A percentile compares a stretch with the other conserved stretches of the same genome.
phyloP scores from a whole-genome alignment of 164 flowering plant species.

The Warburgia ugandensis region DNA sequence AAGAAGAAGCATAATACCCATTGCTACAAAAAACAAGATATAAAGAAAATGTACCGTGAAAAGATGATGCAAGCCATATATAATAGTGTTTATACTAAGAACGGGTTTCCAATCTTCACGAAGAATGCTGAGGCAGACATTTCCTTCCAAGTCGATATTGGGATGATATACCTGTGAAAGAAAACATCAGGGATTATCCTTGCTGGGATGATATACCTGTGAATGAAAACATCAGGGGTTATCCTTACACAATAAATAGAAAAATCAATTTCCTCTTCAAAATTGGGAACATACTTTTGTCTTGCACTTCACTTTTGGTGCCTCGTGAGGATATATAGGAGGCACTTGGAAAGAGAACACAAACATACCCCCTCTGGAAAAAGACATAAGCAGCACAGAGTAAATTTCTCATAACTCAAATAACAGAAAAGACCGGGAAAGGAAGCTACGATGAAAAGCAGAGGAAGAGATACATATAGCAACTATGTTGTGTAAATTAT shows the following conservation, averaged over 20 bases:
- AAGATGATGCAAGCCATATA: conserved; percentile 66
- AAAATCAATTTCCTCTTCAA: background rate
- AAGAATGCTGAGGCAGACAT: conserved; percentile 73
- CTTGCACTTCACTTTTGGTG: conserved; percentile 81
- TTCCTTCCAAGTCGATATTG: conserved; percentile 78
- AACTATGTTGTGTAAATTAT: background rate
- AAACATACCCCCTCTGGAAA: conserved; percentile 52
- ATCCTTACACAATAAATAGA: background rate
- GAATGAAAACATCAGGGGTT: too few relatives aligned
- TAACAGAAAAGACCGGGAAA: too few relatives aligned
- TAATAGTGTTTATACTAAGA: conserved; percentile 58
- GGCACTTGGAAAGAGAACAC: conserved; percentile 57
- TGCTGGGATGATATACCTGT: background rate
- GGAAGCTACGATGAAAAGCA: too few relatives aligned
- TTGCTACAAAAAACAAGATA: too few relatives aligned
- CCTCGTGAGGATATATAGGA: conserved; percentile 67
- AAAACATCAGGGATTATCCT: background rate
- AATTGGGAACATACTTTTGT: conserved; percentile 43
- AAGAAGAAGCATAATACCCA: too few relatives aligned
- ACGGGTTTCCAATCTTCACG: conserved; percentile 89
- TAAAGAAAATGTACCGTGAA: conserved; percentile 37
- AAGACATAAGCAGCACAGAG: conserved; percentile 6
- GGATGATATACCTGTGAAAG: conserved; percentile 25
- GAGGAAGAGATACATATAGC: too few relatives aligned
- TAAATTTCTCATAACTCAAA: background rate